Conservation (phyloP, 768 basidiomycete genomes). For the Leccinum variicolor region DNA sequence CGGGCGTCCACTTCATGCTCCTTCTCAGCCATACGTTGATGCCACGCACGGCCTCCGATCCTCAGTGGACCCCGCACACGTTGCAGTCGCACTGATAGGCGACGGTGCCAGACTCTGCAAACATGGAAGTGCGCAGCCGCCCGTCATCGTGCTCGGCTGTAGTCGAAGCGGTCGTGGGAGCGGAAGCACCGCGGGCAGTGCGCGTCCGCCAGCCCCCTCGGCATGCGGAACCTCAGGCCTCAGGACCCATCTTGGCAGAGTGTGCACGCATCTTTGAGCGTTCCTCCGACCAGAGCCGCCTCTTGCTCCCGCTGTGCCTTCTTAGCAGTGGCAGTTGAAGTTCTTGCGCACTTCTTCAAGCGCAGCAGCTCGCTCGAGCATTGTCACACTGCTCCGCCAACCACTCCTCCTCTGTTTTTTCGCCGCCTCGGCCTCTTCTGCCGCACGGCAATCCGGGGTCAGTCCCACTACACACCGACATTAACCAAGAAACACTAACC, state of each 20-base stretch:
- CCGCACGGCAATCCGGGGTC: conserved; percentile 33
- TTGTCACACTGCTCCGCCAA: conserved; percentile 23
- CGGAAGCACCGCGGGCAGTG: conserved; percentile 20
- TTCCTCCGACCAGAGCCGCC: conserved; percentile 45
- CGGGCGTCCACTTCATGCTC: too few relatives aligned
- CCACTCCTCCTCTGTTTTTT: conserved; percentile 63
- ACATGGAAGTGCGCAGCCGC: conserved; percentile 1
- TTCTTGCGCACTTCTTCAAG: conserved; percentile 55
- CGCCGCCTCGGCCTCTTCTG: conserved; percentile 53
- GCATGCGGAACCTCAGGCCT: conserved; percentile 21
- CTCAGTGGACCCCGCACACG: too few relatives aligned
- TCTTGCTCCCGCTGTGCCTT: conserved; percentile 68
- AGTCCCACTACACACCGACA: too few relatives aligned
- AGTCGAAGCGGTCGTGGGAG: conserved; percentile 2
- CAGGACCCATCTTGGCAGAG: conserved; percentile 15
- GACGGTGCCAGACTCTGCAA: too few relatives aligned
- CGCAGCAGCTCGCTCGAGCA: conserved; percentile 45
- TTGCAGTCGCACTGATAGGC: too few relatives aligned
- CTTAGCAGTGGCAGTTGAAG: conserved; percentile 12
- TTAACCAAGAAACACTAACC: conserved; percentile 34
- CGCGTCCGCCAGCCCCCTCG: conserved; percentile 14
- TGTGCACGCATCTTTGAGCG: conserved; percentile 30
- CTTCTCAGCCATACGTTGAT: too few relatives aligned
- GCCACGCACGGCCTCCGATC: too few relatives aligned
- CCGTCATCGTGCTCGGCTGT: too few relatives aligned